phyloP scores from a whole-genome alignment of 2,329 filamentous ascomycete species.

The Nemania sp. region DNA sequence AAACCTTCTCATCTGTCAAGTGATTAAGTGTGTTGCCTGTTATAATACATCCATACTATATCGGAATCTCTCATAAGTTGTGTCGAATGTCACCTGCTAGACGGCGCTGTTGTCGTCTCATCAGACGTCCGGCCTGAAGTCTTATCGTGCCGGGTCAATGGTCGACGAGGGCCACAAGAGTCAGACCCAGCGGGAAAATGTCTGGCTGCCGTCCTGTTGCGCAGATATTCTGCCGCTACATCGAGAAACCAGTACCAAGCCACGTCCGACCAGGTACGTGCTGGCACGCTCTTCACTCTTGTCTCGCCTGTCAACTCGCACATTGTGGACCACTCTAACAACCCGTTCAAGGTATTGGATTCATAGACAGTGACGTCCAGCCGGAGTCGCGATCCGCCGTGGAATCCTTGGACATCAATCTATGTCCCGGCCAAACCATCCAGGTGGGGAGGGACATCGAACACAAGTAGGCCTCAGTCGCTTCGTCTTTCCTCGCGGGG shows the following conservation, averaged over 20 bases:
- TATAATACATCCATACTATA: neutral
- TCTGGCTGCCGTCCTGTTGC: slow-evolving; percentile 6
- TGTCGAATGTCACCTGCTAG: neutral
- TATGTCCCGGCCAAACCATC: slow-evolving; percentile 24
- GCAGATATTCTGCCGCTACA: slow-evolving; percentile 24
- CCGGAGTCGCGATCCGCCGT: neutral
- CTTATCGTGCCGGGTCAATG: too few relatives aligned
- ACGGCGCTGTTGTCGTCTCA: neutral
- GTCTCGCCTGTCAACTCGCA: neutral
- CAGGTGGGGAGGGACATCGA: slow-evolving; percentile 27
- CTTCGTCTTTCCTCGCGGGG: neutral
- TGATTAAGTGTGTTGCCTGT: neutral
- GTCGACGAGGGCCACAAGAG: neutral
- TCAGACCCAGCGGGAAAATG: neutral
- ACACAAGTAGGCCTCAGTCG: slow-evolving; percentile 27
- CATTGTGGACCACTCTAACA: slow-evolving; percentile 6
- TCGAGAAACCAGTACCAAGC: neutral
- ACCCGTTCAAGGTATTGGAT: slow-evolving; percentile 6
- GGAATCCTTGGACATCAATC: slow-evolving; percentile 21
- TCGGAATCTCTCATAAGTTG: neutral
- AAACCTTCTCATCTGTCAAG: neutral
- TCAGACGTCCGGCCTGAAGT: neutral
- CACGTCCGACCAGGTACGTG: slow-evolving; percentile 10
- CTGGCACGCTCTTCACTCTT: neutral
- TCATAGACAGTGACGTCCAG: neutral